Evolutionary conservation across 306 rosid genomes (phyloP).

Genomic region (Sechiopsis laciniata): DNA sequence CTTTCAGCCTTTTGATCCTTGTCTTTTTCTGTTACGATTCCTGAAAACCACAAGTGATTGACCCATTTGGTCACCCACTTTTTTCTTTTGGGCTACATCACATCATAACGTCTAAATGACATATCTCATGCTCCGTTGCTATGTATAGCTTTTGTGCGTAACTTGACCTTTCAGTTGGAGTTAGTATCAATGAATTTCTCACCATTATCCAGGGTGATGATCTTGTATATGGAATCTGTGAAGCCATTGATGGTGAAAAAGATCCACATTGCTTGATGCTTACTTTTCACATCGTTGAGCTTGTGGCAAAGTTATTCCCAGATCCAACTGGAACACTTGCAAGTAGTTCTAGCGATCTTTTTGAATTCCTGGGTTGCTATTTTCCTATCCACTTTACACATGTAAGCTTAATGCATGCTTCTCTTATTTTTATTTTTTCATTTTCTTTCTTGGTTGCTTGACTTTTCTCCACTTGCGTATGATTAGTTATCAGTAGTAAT

Average conservation of each 20-base stretch:
- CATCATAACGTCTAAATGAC: neutral
- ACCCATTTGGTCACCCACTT: neutral
- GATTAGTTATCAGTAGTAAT: neutral
- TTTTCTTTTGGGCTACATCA: neutral
- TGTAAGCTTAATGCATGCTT: conserved; percentile 45
- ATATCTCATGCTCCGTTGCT: neutral
- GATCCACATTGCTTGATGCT: conserved; percentile 85
- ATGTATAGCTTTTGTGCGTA: neutral
- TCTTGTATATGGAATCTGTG: conserved; percentile 70
- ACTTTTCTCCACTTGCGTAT: conserved; percentile 21
- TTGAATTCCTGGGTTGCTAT: conserved; percentile 72
- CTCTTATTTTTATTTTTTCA: neutral
- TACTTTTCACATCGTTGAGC: conserved; percentile 58
- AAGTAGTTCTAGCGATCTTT: conserved; percentile 53
- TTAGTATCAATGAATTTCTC: conserved; percentile 22
- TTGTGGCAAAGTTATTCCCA: conserved; percentile 55
- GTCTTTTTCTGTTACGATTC: conserved; percentile 10
- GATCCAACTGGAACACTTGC: conserved; percentile 67
- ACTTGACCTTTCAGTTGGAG: neutral
- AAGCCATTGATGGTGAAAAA: conserved; percentile 77
- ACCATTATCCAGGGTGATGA: conserved; percentile 60
- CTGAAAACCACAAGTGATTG: neutral
- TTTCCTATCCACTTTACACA: conserved; percentile 98
- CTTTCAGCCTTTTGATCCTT: conserved; percentile 25
- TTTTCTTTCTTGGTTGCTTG: conserved; percentile 22